Conservation (phyloP, 768 basidiomycete species). For the Postia placenta region DNA sequence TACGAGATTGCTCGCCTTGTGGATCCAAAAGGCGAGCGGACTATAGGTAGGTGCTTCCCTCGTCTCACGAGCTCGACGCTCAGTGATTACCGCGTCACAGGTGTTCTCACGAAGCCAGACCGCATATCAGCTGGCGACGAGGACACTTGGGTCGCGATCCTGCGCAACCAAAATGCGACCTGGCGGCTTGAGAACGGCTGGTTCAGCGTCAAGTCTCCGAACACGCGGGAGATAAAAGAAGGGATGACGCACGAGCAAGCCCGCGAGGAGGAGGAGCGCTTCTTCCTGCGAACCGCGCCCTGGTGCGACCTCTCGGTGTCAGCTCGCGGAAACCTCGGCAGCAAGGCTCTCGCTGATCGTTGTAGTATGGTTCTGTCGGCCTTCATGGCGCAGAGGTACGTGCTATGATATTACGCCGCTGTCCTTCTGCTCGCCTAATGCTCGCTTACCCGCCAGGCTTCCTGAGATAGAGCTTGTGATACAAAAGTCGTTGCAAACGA, state of each 20-base stretch:
- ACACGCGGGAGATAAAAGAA: slow-evolving; percentile 39
- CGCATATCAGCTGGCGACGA: slow-evolving; percentile 53
- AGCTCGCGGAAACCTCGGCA: slow-evolving; percentile 50
- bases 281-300: slow-evolving; percentile 44
- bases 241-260: slow-evolving; percentile 59
- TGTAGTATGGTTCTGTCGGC: slow-evolving; percentile 58
- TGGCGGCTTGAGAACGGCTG: slow-evolving; percentile 57
- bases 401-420: not conserved
- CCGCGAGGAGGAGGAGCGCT: slow-evolving; percentile 47
- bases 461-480: slow-evolving; percentile 59
- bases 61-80: not conserved
- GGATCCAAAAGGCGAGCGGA: slow-evolving; percentile 57
- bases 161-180: slow-evolving; percentile 38
- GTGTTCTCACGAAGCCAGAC: slow-evolving; percentile 75
- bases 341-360: slow-evolving; percentile 46
- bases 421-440: not conserved
- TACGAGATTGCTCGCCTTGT: slow-evolving; percentile 51
- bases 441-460: slow-evolving; percentile 35
- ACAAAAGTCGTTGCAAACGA: slow-evolving; percentile 34
- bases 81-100: slow-evolving; percentile 25
- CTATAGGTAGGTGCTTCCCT: slow-evolving; percentile 49
- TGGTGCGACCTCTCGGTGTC: slow-evolving; percentile 49
- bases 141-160: slow-evolving; percentile 46
- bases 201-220: slow-evolving; percentile 40
- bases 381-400: slow-evolving; percentile 54